Percentiles rank a stretch among this genome's conserved stretches.
These are phyloP conservation scores for Phytophthora constricta DNA, from an alignment of 352 stramenopile species.

Conservation along the genomic window DNA sequence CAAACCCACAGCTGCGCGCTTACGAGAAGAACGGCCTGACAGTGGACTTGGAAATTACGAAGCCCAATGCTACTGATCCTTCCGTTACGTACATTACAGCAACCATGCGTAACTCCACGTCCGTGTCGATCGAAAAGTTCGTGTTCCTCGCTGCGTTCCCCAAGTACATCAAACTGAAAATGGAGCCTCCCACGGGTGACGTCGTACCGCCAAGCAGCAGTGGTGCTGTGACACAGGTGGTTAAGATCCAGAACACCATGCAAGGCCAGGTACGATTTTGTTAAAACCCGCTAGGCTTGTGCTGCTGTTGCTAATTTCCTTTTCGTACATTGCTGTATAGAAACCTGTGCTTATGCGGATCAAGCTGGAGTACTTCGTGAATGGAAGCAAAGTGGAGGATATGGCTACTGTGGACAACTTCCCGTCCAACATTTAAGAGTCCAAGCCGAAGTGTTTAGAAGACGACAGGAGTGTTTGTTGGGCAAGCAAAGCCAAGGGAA, in stretches of 20 bases:
- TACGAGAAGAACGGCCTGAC: slow-evolving; percentile 97
- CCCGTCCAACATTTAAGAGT: slow-evolving; percentile 66
- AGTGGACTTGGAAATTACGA: slow-evolving; percentile 91
- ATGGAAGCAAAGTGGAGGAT: slow-evolving; percentile 86
- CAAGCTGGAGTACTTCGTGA: slow-evolving; percentile 85
- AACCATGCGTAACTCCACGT: slow-evolving; percentile 93
- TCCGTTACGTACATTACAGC: slow-evolving; percentile 93
- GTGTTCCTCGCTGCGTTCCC: slow-evolving; percentile 96
- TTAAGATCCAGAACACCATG: slow-evolving; percentile 96
- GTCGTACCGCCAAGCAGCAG: slow-evolving; percentile 86
- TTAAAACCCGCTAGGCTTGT: neutral
- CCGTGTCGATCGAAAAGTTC: slow-evolving; percentile 91
- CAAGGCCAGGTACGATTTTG: slow-evolving; percentile 81
- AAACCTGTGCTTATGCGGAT: slow-evolving; percentile 90
- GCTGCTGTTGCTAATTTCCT: slow-evolving; percentile 15
- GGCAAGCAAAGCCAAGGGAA: neutral
- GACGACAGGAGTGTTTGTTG: neutral
- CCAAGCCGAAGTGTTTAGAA: slow-evolving; percentile 4
- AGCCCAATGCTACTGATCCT: slow-evolving; percentile 93
- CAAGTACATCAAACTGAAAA: slow-evolving; percentile 98
- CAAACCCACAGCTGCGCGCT: slow-evolving; percentile 79
- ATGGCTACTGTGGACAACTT: slow-evolving; percentile 85
- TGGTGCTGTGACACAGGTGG: slow-evolving; percentile 92
- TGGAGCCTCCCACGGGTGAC: slow-evolving; percentile 95
- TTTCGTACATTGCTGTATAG: slow-evolving; percentile 38